Evolutionary conservation across 176 grass and related monocot species (phyloP).

Genomic region (Luzula sylvatica): DNA sequence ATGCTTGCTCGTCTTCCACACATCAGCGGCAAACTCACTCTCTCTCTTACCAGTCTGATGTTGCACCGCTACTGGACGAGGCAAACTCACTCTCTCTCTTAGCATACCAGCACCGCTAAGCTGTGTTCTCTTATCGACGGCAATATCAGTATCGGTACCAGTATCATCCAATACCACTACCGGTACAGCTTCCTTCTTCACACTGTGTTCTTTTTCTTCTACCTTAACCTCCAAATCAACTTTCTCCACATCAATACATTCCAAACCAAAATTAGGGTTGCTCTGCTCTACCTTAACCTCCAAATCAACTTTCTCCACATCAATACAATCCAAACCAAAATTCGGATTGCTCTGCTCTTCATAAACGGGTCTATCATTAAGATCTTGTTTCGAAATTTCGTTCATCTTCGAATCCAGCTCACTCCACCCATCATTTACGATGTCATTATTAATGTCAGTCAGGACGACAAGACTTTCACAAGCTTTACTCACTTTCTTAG

Average conservation of each 20-base stretch:
- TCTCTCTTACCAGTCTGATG: too few relatives aligned
- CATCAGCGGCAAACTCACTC: too few relatives aligned
- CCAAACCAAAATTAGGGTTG: neutral
- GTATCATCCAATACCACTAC: neutral
- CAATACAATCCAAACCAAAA: constrained; percentile 4
- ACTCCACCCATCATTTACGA: constrained; percentile 8
- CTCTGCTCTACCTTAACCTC: neutral
- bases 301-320: too few relatives aligned
- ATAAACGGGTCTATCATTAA: neutral
- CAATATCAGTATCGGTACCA: neutral
- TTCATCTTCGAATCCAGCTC: constrained; percentile 8
- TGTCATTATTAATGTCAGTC: constrained; percentile 2
- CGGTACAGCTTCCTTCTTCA: neutral
- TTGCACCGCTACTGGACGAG: too few relatives aligned
- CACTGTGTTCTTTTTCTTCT: neutral
- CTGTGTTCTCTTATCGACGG: neutral
- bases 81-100: too few relatives aligned
- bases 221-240: too few relatives aligned
- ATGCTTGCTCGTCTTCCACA: too few relatives aligned
- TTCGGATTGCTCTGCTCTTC: neutral
- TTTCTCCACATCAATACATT: too few relatives aligned
- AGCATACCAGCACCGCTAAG: too few relatives aligned
- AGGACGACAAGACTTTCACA: constrained; percentile 15
- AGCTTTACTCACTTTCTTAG: constrained; percentile 24
- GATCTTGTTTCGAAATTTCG: constrained; percentile 20